Evolutionary conservation across 495 filamentous ascomycete species (phyloP), one percentile per base, ranked within the genome.

Genomic region (Neurospora hispaniola): DNA sequence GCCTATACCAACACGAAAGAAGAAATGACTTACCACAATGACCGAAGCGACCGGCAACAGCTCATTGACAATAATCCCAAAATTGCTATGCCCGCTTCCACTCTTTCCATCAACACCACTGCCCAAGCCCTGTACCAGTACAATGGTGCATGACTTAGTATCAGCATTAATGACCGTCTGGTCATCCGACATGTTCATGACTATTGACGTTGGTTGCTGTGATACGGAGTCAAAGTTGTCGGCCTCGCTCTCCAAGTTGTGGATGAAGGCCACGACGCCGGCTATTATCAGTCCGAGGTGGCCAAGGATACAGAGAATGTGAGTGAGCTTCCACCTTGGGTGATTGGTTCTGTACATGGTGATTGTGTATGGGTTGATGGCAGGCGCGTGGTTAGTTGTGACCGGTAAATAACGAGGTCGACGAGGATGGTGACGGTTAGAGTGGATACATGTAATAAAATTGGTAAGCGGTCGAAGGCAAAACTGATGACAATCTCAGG

Each of bases 331-430:
- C 79, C 79, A 80, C 71, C 73, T 38, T 16, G 71, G 77, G 69
- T 80, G 70, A n/a, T 73, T 79, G 18, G 79, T 78, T 68, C 73
- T 69, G n/a, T 79, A 78, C 79, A 80, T 80, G 73, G n/a, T 74
- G 70, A 9, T 31, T 31, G 39, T 27, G 23, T 8, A 20, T 41
- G 20, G 20, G 10, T 43, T 12, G 8, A 23, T 41, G 20, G 31
- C 23, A 70, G 40, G 71, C n/a, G 31, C 38, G 71, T 31, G 14
- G 10, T 46, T 44, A 38, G 31, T 11, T 27, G 54, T 11, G 12
- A 18, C 27, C 14, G 27, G 27, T 38, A 38, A 18, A 27, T 35
- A 35, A 66, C 5, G 7, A 35, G 11, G 7, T 35, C 54, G 54
- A 66, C 54, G 54, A 66, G 23, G 54, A 35, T 35, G 27, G 12